Conservation (phyloP, 1,284 basidiomycete species). For the Uromyces viciae-fabae region DNA sequence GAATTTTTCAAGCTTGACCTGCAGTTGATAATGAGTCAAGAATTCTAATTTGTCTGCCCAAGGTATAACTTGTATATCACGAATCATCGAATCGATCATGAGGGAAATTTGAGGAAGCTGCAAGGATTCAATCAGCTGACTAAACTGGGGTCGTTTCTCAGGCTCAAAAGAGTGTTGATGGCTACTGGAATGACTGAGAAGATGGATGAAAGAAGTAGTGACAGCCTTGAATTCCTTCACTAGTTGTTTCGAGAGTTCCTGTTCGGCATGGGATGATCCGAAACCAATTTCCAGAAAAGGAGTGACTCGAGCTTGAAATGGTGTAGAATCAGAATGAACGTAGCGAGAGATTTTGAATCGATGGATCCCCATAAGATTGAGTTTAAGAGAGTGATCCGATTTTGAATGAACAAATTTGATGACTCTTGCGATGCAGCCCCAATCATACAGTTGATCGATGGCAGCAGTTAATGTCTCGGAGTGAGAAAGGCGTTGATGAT, state of each 20-base stretch:
- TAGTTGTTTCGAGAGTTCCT: neutral
- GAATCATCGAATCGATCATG: constrained; percentile 29
- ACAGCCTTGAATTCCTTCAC: neutral
- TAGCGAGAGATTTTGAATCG: constrained; percentile 5
- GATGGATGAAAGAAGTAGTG: neutral
- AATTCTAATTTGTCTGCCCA: constrained; percentile 21
- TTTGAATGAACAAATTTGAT: constrained; percentile 5
- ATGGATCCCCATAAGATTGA: neutral
- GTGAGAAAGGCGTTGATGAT: neutral
- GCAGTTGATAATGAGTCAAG: constrained; percentile 12
- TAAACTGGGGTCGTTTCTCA: neutral
- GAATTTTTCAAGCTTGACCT: constrained; percentile 19
- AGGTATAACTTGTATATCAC: neutral
- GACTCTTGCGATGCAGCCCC: constrained; percentile 12
- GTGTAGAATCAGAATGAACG: neutral
- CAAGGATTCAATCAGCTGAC: constrained; percentile 4
- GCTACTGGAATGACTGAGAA: neutral
- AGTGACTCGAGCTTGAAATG: neutral
- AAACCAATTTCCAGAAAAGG: neutral
- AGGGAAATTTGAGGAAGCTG: constrained; percentile 1
- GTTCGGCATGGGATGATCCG: neutral
- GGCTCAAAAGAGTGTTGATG: neutral
- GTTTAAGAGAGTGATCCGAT: neutral
- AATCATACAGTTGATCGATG: neutral
- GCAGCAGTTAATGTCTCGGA: neutral